Percentiles rank a stretch among this genome's conserved stretches.
Conservation (phyloP, 441 rosid species). For the Bruguiera hainesii region DNA sequence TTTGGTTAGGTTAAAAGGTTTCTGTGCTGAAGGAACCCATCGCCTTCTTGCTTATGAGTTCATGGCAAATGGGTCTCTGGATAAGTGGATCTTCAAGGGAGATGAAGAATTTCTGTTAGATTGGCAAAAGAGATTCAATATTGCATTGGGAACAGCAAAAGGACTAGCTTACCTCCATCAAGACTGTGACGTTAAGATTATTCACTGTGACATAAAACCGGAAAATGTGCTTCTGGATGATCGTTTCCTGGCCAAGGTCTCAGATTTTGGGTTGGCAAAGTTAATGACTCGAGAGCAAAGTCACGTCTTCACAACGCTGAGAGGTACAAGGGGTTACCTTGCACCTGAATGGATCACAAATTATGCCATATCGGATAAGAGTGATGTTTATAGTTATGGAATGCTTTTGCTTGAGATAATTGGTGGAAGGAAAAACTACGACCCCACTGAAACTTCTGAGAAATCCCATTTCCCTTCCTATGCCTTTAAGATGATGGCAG, state of each 20-base stretch:
- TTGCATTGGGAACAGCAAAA: conserved; percentile 88
- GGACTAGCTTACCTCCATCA: conserved; percentile 92
- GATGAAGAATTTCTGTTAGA: conserved; percentile 41
- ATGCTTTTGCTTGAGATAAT: conserved; percentile 89
- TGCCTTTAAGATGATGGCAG: conserved; percentile 91
- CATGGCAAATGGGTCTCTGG: conserved; percentile 80
- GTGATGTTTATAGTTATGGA: conserved; percentile 91
- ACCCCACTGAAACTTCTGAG: conserved; percentile 55
- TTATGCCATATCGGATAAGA: conserved; percentile 91
- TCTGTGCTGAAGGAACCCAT: conserved; percentile 84
- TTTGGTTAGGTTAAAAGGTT: conserved; percentile 78
- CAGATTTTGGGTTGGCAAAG: conserved; percentile 94
- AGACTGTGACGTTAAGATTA: conserved; percentile 76
- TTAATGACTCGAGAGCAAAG: conserved; percentile 92
- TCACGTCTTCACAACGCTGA: conserved; percentile 81
- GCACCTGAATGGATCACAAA: conserved; percentile 98
- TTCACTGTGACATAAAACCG: conserved; percentile 94
- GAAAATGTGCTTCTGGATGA: conserved; percentile 88
- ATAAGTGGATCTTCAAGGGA: conserved; percentile 80
- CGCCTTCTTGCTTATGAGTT: conserved; percentile 85
- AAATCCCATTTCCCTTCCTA: conserved; percentile 83
- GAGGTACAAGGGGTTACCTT: conserved; percentile 94
- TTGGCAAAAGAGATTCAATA: conserved; percentile 78
- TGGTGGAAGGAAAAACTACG: conserved; percentile 83
- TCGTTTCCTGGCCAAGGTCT: conserved; percentile 74